Conservation (phyloP, 768 basidiomycete genomes). For the Russula sp. region DNA sequence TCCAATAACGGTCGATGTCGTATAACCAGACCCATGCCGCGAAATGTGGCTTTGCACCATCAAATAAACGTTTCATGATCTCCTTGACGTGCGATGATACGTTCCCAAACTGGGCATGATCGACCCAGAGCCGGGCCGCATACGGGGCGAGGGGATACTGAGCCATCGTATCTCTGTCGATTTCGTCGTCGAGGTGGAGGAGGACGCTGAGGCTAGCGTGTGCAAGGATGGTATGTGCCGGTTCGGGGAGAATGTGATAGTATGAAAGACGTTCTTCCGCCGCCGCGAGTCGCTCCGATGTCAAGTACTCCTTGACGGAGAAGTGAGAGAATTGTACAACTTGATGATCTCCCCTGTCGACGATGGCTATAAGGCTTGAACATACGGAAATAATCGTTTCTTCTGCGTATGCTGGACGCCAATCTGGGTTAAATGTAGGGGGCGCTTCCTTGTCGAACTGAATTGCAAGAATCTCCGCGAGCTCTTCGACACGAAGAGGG, state of each 20-base stretch:
- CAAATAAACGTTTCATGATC: not conserved
- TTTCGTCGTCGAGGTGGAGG: not conserved
- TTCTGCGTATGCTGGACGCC: not conserved
- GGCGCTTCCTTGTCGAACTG: not conserved
- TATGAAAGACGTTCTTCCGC: not conserved
- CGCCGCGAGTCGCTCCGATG: not conserved
- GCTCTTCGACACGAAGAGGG: too few species aligned
- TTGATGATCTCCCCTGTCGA: not conserved
- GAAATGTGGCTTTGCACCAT: not conserved
- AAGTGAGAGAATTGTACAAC: not conserved
- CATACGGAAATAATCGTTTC: not conserved
- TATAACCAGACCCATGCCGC: not conserved
- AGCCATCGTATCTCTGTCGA: not conserved
- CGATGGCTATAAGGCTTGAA: not conserved
- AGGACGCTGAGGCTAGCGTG: not conserved
- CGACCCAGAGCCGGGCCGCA: not conserved
- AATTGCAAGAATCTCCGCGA: too few species aligned
- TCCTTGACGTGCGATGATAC: not conserved
- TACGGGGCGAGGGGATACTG: not conserved
- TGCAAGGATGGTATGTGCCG: not conserved
- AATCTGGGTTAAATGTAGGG: not conserved
- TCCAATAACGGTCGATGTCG: not conserved
- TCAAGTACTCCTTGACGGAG: not conserved
- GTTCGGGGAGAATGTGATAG: conserved; percentile 9
- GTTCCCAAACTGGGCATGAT: not conserved